These are phyloP conservation scores for Ophiocytium majus DNA, from an alignment of 352 stramenopile species.

Conservation along the genomic window DNA sequence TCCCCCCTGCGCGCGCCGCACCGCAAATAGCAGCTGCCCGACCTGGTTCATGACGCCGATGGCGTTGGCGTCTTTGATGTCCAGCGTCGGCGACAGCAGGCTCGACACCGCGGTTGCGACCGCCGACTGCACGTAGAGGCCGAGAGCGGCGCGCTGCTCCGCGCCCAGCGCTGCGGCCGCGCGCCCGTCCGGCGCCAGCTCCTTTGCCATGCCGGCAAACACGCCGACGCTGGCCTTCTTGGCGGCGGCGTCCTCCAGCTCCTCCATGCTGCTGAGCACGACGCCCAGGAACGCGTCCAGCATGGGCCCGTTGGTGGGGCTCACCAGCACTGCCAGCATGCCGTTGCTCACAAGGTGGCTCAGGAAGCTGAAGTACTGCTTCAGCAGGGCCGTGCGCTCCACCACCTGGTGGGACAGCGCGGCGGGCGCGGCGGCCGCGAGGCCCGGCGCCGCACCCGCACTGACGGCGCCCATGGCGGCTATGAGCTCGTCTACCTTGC, in stretches of 20 bases:
- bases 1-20: not conserved
- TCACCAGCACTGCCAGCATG: constrained; percentile 38
- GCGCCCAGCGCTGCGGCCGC: constrained; percentile 8
- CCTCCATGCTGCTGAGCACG: constrained; percentile 25
- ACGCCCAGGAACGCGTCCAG: constrained; percentile 42
- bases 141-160: constrained; percentile 17
- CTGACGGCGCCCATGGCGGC: not conserved
- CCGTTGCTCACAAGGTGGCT: constrained; percentile 47
- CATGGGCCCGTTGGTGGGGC: constrained; percentile 31
- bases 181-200: not conserved
- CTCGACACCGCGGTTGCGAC: constrained; percentile 29
- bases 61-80: constrained; percentile 44
- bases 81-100: constrained; percentile 30
- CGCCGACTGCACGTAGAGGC: constrained; percentile 32
- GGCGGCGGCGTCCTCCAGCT: constrained; percentile 29
- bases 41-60: constrained; percentile 44
- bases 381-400: constrained; percentile 37
- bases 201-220: constrained; percentile 24
- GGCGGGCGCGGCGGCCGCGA: not conserved
- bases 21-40: constrained; percentile 32
- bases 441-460: not conserved
- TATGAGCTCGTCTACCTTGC: constrained; percentile 42
- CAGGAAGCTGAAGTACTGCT: constrained; percentile 44
- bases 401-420: constrained; percentile 46
- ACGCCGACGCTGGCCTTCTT: constrained; percentile 49